Evolutionary conservation across 306 rosid species (phyloP).

Genomic region (Sechiopsis laciniata): DNA sequence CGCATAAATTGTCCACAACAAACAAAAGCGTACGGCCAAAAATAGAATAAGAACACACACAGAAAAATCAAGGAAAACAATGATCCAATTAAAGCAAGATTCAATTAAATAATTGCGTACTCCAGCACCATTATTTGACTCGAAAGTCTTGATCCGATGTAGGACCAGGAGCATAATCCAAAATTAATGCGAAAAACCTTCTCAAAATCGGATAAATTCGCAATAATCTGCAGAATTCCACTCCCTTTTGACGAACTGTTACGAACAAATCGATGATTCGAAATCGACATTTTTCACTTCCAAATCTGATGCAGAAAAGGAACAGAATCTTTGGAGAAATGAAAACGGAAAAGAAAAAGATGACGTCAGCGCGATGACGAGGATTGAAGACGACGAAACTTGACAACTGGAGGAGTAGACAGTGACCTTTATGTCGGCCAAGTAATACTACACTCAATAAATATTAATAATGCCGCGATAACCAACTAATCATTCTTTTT

Average conservation of each 20-base stretch:
- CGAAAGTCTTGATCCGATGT: neutral
- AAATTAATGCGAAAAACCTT: neutral
- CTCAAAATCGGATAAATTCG: neutral
- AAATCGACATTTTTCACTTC: neutral
- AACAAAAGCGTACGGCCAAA: constrained; percentile 10
- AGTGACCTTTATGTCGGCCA: neutral
- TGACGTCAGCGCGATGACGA: constrained; percentile 3
- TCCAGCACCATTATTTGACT: neutral
- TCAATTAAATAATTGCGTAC: neutral
- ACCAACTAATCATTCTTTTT: too few relatives aligned
- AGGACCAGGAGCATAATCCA: neutral
- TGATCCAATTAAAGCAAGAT: neutral
- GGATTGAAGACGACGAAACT: neutral
- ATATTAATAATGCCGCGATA: too few relatives aligned
- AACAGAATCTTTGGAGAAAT: neutral
- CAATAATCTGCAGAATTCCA: neutral
- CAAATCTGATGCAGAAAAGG: neutral
- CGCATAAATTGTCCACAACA: neutral
- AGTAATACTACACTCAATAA: too few relatives aligned
- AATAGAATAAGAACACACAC: neutral
- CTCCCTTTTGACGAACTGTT: neutral
- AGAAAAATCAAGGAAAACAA: neutral
- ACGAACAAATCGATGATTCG: neutral
- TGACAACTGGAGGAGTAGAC: neutral
- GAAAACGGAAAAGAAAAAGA: neutral